Evolutionary conservation across 1,139 yeast genomes (phyloP), one percentile per base, ranked within the genome.

Genomic region (Zygosaccharomyces sapae): DNA sequence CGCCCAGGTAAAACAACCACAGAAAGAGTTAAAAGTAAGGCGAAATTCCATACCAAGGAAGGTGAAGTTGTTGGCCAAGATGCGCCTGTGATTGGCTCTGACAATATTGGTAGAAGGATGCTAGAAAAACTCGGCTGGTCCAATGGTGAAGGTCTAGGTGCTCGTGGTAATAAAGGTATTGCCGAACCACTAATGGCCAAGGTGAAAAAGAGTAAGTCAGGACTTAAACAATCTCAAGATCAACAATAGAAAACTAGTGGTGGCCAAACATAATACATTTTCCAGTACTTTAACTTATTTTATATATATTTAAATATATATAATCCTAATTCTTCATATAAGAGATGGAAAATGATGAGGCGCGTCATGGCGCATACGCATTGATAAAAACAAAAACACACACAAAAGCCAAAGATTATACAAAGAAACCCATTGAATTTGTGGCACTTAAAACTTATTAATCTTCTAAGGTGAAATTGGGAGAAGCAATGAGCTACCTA

Each of bases 1-100:
- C 68, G 80, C 50, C 73, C 81, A 1, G 68, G 54, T 41, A 57
- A 61, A 57, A 72, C 62, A 3, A 62, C 63, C 47, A 61, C 63
- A 22, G 66, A 64, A 49, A 54, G 51, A 13, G 33, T 46, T 3
- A 50, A 43, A 5, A 34, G 8, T 5, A 68, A 57, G 46, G 73
- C 55, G 13, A 73, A 70, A 46, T 79, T 81, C 2, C 69, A 72
- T 46, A 75, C 79, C 36, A 74, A 74, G 49, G 97, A 92, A 59
- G 98, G 98, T 50, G 94, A 87, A 49, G 72, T 89, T 45, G 97
- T 92, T 36, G 98, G 97, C 35, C 86, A 76, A 9, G 68, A 80
- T 54, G 98, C 98, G 0, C 89, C 92, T 1, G 95, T 79, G 56
- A 83, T 92, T 54, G 80, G 80, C 4, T 65, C 73, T 10, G 80